Evolutionary conservation across 2,329 filamentous ascomycete species (phyloP).

Genomic region (Pezicula radicicola): DNA sequence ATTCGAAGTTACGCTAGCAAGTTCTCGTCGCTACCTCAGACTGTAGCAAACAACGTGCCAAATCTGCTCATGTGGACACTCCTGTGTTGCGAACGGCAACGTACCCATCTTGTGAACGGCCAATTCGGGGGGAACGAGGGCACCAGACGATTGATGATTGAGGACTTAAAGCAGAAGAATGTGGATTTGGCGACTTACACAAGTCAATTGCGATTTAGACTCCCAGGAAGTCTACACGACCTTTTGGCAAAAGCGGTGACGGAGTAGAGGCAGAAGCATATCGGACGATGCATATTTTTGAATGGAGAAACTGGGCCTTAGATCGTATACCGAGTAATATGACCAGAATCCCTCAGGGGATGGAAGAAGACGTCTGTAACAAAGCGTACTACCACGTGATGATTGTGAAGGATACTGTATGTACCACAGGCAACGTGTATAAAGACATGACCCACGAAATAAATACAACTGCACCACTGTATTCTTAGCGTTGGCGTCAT

Average conservation of each 20-base stretch:
- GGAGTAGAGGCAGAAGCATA: constrained; percentile 10
- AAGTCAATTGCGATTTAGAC: constrained; percentile 84
- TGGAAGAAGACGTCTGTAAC: no score
- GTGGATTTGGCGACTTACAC: constrained; percentile 93
- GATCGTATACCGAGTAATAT: not conserved
- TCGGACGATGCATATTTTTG: not conserved
- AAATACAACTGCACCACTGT: no score
- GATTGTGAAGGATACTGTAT: no score
- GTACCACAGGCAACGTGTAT: no score
- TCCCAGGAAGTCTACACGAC: constrained; percentile 85
- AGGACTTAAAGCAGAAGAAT: constrained; percentile 73
- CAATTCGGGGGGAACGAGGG: constrained; percentile 73
- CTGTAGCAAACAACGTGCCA: constrained; percentile 85
- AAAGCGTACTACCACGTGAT: no score
- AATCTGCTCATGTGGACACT: constrained; percentile 94
- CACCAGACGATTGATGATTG: constrained; percentile 60
- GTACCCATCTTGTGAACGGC: constrained; percentile 65
- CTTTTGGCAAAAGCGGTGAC: constrained; percentile 69
- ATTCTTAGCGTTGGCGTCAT: no score
- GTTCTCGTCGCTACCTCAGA: constrained; percentile 74
- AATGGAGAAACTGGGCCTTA: not conserved
- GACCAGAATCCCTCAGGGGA: not conserved
- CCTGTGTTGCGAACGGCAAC: constrained; percentile 76
- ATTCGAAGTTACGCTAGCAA: constrained; percentile 79
- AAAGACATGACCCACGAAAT: no score